Evolutionary conservation across 768 basidiomycete genomes (phyloP), one percentile per base, ranked within the genome.

Genomic region (Serendipita sp.): DNA sequence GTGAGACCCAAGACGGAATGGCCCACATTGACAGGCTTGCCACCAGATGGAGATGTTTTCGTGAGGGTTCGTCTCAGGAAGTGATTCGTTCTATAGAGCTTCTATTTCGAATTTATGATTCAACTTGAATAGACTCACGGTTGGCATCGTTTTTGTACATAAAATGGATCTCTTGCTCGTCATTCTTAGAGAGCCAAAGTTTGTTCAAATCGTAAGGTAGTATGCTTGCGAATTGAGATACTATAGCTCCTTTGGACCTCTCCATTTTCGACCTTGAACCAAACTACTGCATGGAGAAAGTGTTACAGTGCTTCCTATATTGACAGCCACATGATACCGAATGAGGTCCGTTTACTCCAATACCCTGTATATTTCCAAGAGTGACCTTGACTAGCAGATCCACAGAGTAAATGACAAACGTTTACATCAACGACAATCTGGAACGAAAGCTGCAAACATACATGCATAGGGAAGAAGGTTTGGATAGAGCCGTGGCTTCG

Each of bases 401-500:
- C 35, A 83, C 91, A 69, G 90, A 91, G 64, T 89, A 92, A 70
- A 83, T 89, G 51, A 82, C 88, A 0, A 73, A 90, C 4, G 90
- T 91, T 10, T 79, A 89, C 70, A 91, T 91, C 70, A 77, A 79
- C 1, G 85, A 90, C 67, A 86, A 79, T 70, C 75, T 84, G 0
- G 67, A 70, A 44, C 75, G 81, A 13, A 66, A 89, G 18, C 73
- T 93, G 8, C 70, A 86, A 67, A 88, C 91, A 7, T 96, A 96
- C 68, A 89, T 83, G 18, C 84, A 91, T 41, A 86, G 80, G 64
- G 88, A 85, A 3, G 93, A 96, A 75, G 93, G 93, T 0, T 72
- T 84, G 46, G 88, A 92, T 70, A 81, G 91, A 18, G 94, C 0
- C 94, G 95, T 2, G 95, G 95, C 0, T 98, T 97, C 72, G 92